Evolutionary conservation across 371 early-diverging fungal species (phyloP), one percentile per base, ranked within the genome.

Genomic region (Mucor plumbeus): DNA sequence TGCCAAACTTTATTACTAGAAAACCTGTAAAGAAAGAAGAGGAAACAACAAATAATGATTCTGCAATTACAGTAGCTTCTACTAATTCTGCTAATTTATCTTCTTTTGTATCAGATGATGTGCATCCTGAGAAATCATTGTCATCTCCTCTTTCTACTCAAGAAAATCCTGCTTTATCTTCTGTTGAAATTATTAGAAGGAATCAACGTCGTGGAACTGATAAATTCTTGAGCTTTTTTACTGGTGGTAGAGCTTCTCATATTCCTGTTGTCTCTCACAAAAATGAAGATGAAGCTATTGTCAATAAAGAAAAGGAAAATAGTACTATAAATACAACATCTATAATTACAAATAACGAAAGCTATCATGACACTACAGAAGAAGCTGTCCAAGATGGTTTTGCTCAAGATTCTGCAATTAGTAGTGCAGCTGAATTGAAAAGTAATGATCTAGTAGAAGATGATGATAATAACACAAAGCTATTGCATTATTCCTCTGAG

Each of bases 221-320:
- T 48, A 69, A 65, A 35, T 69, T 72, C 39, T 58, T 72, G 10
- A 70, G 65, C 33, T 59, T 73, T 13, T 61, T 72, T 11, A 64
- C 61, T 3, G 62, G 68, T 15, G 53, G 55, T 0, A 53, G 58
- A 11, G 15, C 61, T 6, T 64, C 59, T 14, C 56, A 54, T 31
- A 55, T 55, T 38, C 38, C 57, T 36, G 44, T 41, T 1, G 39
- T 19, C 21, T 38, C 35, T 26, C 61, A 65, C 7, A 56, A 54
- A 15, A 19, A 54, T 14, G 54, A 54, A 26, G 54, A 33, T 33
- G 54, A 33, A 33, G 26, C 54, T 7, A 31, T 54, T 15, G 13
- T 21, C 26, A 14, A 54, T 10, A 11, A 13, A 10, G 53, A 31
- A 21, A 26, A 26, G 31, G 33, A 54, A 1, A 10, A 17, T 8